These are phyloP conservation scores for Closterium sp. DNA, from an alignment of 139 green algal genomes.

Conservation along the genomic window DNA sequence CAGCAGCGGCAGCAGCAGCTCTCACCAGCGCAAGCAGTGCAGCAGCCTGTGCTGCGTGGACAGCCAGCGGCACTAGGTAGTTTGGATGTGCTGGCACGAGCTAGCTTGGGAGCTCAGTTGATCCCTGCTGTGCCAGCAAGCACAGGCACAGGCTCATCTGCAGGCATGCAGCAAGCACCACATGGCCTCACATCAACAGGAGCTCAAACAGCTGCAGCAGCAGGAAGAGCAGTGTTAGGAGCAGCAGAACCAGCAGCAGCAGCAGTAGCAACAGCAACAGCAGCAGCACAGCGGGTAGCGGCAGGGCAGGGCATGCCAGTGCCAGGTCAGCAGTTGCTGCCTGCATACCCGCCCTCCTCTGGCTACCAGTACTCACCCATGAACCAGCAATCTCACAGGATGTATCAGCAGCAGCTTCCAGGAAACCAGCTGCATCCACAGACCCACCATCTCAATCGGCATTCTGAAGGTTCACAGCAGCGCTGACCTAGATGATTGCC, in stretches of 20 bases:
- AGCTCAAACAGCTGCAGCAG: background rate
- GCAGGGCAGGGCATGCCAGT: background rate
- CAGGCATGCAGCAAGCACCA: background rate
- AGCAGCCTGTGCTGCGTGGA: too few species aligned
- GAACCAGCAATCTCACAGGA: background rate
- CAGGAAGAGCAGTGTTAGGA: background rate
- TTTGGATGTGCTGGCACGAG: background rate
- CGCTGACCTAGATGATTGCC: background rate
- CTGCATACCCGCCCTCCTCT: background rate
- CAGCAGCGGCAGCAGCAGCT: too few species aligned
- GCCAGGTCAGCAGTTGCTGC: background rate
- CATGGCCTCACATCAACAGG: too few species aligned
- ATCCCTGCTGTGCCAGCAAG: background rate
- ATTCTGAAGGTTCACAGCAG: background rate
- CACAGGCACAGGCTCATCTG: background rate
- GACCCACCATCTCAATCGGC: background rate
- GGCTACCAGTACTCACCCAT: background rate
- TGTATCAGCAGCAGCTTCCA: background rate
- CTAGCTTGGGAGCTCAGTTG: background rate
- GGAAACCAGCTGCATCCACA: background rate
- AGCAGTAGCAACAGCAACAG: background rate
- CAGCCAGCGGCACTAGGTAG: too few species aligned
- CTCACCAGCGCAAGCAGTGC: too few species aligned
- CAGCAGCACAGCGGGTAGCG: background rate
- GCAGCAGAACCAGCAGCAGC: background rate